Base-by-base conservation (phyloP, 768 basidiomycete species). In the Hericium rajendrae region DNA sequence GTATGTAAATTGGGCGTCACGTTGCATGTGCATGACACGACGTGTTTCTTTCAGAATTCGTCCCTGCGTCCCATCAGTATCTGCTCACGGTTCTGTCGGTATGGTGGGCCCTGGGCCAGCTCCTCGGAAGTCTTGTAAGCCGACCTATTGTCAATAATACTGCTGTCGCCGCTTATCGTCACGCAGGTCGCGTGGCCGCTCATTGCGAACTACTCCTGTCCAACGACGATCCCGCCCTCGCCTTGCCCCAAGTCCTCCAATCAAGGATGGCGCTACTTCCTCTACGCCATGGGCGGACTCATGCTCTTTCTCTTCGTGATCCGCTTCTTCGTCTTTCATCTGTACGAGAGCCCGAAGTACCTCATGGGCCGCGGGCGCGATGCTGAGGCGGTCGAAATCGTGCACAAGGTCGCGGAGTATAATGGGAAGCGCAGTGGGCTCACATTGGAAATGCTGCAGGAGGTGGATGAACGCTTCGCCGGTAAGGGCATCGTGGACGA, bases 71-170 rank as follows among this genome's bases (percentile, higher is more conserved):
- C 1, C 85, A 89, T 59, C 88, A 90, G 64, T 89, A 87, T 64
- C 74, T 91, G 3, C 72, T 90, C 38, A 88, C 87, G 0, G 71
- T 89, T 13, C 74, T 90, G 16, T 87, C 86, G 0, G 79, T 88
- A 39, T 90, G 85, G 84, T 91, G 88, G 88, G 83, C 85, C 5
- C 74, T 89, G 38, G 86, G 86, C 2, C 88, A 88, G 66, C 76
- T 88, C 0, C 65, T 85, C 51, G 84, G 81, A 16, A 78, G 76
- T 61, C 62, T 78, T 52, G 76, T 76, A 43, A n/a, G 70, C 57
- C 32, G 32, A 54, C 49, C 24, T 48, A 24, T 50, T 18, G 26
- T 38, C 37, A 18, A 8, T 5, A 15, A 1, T 12, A 38, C 24
- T 22, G 24, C 40, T 38, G 1, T 16, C 38, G 46, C 50, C 28